Base-by-base conservation (phyloP, 2,329 filamentous ascomycete species). In the Fusarium avenaceum region DNA sequence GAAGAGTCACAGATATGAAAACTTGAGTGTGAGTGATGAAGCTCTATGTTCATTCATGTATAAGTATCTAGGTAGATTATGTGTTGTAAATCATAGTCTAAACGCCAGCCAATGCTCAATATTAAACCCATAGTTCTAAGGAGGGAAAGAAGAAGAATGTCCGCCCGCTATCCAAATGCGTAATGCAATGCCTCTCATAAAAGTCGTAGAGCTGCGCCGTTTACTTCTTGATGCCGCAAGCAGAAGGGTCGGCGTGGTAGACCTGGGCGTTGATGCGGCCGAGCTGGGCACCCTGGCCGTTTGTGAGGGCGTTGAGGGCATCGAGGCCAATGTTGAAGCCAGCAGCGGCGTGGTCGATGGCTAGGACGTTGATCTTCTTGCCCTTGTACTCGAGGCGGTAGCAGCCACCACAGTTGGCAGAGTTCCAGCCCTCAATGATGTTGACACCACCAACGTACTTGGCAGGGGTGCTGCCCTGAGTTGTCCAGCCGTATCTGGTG, bases 401-500 rank as follows among this genome's bases (percentile, higher is more conserved):
- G 82, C 88, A 90, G 30, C 81, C 83, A 49, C 88, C 88, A 78
- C 88, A 90, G 76, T 81, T 75, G 49, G 79, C 68, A 4, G 84
- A 86, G 81, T 87, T 87, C 85, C 86, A 89, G 57, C 83, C 83
- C 20, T 74, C 75, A n/a, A 90, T 78, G 53, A 79, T 82, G 9
- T 82, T 78, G 20, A 81, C 79, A 32, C 86, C 88, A 33, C 86
- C 88, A 62, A 90, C 84, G 76, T 83, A 80, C 35, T 86, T 84
- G 79, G 86, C 66, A 17, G 82, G 80, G 69, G 88, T 76, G 30
- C 82, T 73, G 53, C 82, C 82, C 77, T 88, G 86, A 1, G 79
- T 87, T 52, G 79, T 75, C 86, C 86, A 91, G 71, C 83, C 83
- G 80, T 87, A 87, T 72, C 82, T 85, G 72, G 85, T 88, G 66